Evolutionary conservation across 176 grass and related monocot species (phyloP), one percentile per base, ranked within the genome.

Genomic region (Hordeum marinum): DNA sequence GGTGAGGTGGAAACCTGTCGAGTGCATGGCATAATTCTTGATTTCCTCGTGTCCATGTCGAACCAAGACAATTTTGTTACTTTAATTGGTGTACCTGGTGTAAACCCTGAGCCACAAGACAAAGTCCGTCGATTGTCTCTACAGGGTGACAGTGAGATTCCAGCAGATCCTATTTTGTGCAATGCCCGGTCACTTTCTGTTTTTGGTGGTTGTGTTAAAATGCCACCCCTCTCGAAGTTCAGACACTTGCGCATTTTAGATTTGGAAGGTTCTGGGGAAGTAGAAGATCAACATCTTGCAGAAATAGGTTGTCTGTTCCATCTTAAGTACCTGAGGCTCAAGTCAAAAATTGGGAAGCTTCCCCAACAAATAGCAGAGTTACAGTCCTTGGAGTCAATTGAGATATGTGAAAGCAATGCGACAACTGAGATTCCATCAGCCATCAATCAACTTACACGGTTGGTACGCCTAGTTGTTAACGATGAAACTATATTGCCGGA

Each of bases 11-110:
- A 40, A 5, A 3, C 0, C 0, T 87, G 85, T 39, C 39, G 26
- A 27, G 12, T 80, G 7, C 84, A 86, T 35, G 58, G 21, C 24
- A 80, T 57, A 60, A 39, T 86, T 8, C 75, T 78, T 54, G 85
- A 82, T 61, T 81, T 87, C 39, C 74, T 87, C 11, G 2, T 82
- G 6, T 82, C 68, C 1, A 87, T 66, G 10, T 75, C 78, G 0
- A 39, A 1, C 1, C 11, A 82, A 75, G 68, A 76, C 0, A 82
- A 76, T n/a, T 67, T 87, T 82, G 32, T 76, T 63, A 76, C 78
- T 46, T 8, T 67, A 25, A 9, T 50, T 14, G 77, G 31, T 63
- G 11, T 26, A 11, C 77, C 76, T 25, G 12, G 21, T 39, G 11
- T 39, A 39, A 9, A 14, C 1, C 62, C 40, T 29, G 13, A 37